Conservation (phyloP, 805 yeast species). For the Cyberlindnera samutprakarnensis region DNA sequence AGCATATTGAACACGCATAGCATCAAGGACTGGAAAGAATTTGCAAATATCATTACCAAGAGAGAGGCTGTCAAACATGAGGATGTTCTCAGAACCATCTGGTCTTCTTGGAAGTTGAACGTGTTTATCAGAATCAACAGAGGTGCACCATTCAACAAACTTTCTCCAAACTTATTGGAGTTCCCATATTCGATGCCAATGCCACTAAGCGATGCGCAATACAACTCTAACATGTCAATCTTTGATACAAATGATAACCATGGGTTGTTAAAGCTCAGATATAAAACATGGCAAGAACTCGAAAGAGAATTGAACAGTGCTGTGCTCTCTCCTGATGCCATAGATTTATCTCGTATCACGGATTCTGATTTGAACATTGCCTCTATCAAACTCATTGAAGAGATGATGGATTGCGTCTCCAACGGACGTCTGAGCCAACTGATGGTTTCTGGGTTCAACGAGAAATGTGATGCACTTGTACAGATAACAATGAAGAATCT, state of each 20-base stretch:
- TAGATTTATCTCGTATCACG: conserved; percentile 5
- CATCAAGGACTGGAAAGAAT: conserved; percentile 20
- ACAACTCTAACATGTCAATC: conserved; percentile 15
- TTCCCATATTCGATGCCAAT: conserved; percentile 28
- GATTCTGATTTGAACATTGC: conserved; percentile 26
- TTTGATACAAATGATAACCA: conserved; percentile 14
- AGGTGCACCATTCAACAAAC: conserved; percentile 28
- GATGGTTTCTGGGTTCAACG: conserved; percentile 20
- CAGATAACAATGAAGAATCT: conserved; percentile 11
- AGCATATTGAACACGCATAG: conserved; percentile 9
- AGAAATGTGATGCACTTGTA: conserved; percentile 19
- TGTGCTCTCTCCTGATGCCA: conserved; percentile 1
- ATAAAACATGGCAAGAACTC: conserved; percentile 14
- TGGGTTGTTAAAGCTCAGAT: conserved; percentile 7
- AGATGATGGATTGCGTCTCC: conserved; percentile 27
- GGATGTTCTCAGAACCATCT: conserved; percentile 26
- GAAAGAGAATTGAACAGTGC: conserved; percentile 11
- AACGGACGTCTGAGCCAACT: conserved; percentile 19
- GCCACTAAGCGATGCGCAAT: conserved; percentile 23
- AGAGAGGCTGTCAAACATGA: conserved; percentile 29
- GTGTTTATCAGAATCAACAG: conserved; percentile 26
- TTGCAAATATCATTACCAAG: conserved; percentile 22
- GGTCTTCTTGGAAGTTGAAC: conserved; percentile 32
- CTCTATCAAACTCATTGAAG: conserved; percentile 26
- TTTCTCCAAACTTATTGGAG: conserved; percentile 15